Percentiles rank a stretch among this genome's conserved stretches.
These are phyloP conservation scores for Peronosclerospora sorghi DNA, from an alignment of 352 stramenopile species.

Conservation along the genomic window DNA sequence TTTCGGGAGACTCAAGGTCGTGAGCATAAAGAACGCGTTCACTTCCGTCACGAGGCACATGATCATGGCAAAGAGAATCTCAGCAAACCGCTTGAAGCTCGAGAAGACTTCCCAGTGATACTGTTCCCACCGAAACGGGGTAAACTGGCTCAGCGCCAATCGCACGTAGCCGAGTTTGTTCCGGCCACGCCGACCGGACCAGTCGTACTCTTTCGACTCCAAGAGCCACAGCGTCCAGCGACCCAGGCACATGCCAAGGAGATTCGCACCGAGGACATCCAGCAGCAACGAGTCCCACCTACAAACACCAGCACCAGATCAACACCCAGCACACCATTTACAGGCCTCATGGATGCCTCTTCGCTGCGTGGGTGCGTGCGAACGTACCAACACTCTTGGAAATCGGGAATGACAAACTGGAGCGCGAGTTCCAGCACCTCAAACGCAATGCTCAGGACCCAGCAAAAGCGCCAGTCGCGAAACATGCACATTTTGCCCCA, in stretches of 20 bases:
- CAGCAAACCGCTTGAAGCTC: constrained; percentile 80
- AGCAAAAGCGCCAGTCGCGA: constrained; percentile 88
- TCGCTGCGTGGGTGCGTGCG: no score
- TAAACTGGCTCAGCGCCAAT: constrained; percentile 80
- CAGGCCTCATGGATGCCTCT: not conserved
- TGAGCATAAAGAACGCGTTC: constrained; percentile 91
- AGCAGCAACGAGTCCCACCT: constrained; percentile 89
- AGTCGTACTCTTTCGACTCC: constrained; percentile 86
- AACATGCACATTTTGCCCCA: constrained; percentile 93
- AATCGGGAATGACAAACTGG: constrained; percentile 87
- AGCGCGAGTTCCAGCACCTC: constrained; percentile 84
- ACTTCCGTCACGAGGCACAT: constrained; percentile 82
- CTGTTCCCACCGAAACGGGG: constrained; percentile 76
- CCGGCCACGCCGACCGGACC: constrained; percentile 70
- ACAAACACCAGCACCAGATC: not conserved
- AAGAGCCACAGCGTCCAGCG: constrained; percentile 65
- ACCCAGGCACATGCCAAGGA: constrained; percentile 82
- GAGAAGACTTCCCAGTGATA: constrained; percentile 90
- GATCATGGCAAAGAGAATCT: constrained; percentile 79
- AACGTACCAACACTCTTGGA: constrained; percentile 87
- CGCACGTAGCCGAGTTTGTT: constrained; percentile 58
- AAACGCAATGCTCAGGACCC: constrained; percentile 85
- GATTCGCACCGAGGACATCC: constrained; percentile 86
- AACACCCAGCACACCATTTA: not conserved
- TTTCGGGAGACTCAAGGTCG: constrained; percentile 78